These are phyloP conservation scores for Metschnikowia peoriensis DNA, from an alignment of 805 yeast genomes.

Conservation along the genomic window DNA sequence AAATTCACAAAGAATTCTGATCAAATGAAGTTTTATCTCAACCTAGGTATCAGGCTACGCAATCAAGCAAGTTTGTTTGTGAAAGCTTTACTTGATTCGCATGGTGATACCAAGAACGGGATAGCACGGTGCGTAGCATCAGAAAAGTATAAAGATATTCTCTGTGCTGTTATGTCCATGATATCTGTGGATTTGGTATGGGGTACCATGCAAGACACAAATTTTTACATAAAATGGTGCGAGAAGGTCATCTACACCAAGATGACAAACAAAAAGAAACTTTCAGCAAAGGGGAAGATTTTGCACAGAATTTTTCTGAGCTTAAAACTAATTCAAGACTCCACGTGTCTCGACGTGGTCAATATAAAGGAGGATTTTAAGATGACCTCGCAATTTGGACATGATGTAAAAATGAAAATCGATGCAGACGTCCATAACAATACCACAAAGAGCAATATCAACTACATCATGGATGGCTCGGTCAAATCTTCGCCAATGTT, in stretches of 20 bases:
- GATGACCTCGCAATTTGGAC: conserved; percentile 24
- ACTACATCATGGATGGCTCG: conserved; percentile 19
- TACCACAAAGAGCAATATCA: conserved; percentile 16
- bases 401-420: conserved; percentile 27
- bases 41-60: conserved; percentile 70
- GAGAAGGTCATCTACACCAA: conserved; percentile 71
- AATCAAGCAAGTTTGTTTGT: conserved; percentile 72
- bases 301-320: conserved; percentile 78
- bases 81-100: conserved; percentile 47
- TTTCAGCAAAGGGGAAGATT: conserved; percentile 73
- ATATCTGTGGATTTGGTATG: conserved; percentile 84
- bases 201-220: conserved; percentile 88
- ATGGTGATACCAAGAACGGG: conserved; percentile 35
- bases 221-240: conserved; percentile 70
- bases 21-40: conserved; percentile 65
- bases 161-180: conserved; percentile 83
- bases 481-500: conserved; percentile 36
- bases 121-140: conserved; percentile 47
- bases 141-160: conserved; percentile 76
- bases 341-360: conserved; percentile 50
- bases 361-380: conserved; percentile 37
- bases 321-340: conserved; percentile 71
- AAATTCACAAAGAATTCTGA: conserved; percentile 65
- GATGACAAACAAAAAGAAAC: conserved; percentile 58
- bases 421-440: conserved; percentile 15